phyloP scores from a whole-genome alignment of 345 rosid species.

The Limnanthes douglasii region DNA sequence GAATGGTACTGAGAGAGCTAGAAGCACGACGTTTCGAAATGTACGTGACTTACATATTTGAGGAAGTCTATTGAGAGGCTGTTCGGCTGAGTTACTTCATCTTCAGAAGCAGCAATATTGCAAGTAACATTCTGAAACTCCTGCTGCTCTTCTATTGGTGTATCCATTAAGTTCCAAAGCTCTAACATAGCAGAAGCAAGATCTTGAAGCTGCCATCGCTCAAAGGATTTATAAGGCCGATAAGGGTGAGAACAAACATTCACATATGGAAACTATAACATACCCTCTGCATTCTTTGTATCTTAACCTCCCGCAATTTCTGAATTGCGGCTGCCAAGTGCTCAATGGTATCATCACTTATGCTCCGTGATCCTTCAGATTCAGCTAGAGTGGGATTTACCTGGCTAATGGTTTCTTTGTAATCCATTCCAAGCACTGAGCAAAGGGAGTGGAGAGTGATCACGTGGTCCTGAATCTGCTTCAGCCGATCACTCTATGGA shows the following conservation, averaged over 20 bases:
- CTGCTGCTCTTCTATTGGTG: conserved; percentile 93
- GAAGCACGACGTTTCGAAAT: conserved; percentile 1
- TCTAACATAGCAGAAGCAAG: conserved; percentile 83
- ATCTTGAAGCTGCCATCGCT: conserved; percentile 75
- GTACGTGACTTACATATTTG: conserved; percentile 44
- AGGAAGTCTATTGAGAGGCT: conserved; percentile 70
- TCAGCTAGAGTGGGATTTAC: conserved; percentile 46
- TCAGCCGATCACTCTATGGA: conserved; percentile 52
- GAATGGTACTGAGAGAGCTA: conserved; percentile 2
- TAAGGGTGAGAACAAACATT: too few relatives aligned
- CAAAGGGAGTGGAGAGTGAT: conserved; percentile 32
- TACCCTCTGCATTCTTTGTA: conserved; percentile 91
- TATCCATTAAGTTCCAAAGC: conserved; percentile 98
- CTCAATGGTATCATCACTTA: conserved; percentile 43
- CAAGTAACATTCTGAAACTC: conserved; percentile 75
- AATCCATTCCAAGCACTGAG: conserved; percentile 69
- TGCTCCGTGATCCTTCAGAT: conserved; percentile 31
- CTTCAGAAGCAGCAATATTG: conserved; percentile 90
- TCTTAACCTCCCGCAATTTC: conserved; percentile 50
- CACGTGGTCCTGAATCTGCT: conserved; percentile 38
- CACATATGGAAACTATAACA: background rate
- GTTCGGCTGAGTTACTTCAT: conserved; percentile 79
- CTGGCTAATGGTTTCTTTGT: conserved; percentile 30
- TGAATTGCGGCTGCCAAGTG: conserved; percentile 27
- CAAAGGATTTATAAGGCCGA: conserved; percentile 3